A percentile compares a stretch with the other conserved stretches of the same genome.
Evolutionary conservation across 768 basidiomycete species (phyloP).

Genomic region (Trametes cinnabarina): DNA sequence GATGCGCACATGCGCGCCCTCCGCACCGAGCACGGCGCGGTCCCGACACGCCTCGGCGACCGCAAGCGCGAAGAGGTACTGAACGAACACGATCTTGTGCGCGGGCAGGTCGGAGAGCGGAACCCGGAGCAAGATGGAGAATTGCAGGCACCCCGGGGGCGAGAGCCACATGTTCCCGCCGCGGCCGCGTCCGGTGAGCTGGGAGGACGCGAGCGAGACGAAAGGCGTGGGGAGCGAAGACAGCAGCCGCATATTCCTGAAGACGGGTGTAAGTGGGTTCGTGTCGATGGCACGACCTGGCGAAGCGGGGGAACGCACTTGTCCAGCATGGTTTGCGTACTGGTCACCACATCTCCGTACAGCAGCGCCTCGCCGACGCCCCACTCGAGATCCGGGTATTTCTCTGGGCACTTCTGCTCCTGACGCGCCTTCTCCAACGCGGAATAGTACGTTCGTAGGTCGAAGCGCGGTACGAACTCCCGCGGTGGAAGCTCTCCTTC

Average conservation of each 20-base stretch:
- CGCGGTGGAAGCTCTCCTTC: conserved; percentile 47
- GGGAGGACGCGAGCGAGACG: conserved; percentile 82
- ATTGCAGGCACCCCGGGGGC: conserved; percentile 82
- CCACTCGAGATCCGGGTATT: conserved; percentile 36
- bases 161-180: conserved; percentile 92
- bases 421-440: conserved; percentile 40
- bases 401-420: conserved; percentile 25
- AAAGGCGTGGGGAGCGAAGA: conserved; percentile 69
- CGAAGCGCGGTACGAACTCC: conserved; percentile 71
- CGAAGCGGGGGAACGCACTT: conserved; percentile 53
- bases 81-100: conserved; percentile 81
- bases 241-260: conserved; percentile 76
- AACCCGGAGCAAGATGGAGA: conserved; percentile 72
- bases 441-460: conserved; percentile 57
- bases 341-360: conserved; percentile 88
- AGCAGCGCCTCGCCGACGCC: conserved; percentile 75
- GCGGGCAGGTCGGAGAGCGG: conserved; percentile 50
- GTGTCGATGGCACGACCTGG: neutral
- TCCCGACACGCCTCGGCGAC: conserved; percentile 83
- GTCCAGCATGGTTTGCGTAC: conserved; percentile 93
- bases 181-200: conserved; percentile 85
- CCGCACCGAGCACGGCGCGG: conserved; percentile 45
- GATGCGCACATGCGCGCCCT: conserved; percentile 61
- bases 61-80: conserved; percentile 89
- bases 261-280: neutral